phyloP scores from a whole-genome alignment of 805 yeast genomes.

The Wickerhamiella cacticola region DNA sequence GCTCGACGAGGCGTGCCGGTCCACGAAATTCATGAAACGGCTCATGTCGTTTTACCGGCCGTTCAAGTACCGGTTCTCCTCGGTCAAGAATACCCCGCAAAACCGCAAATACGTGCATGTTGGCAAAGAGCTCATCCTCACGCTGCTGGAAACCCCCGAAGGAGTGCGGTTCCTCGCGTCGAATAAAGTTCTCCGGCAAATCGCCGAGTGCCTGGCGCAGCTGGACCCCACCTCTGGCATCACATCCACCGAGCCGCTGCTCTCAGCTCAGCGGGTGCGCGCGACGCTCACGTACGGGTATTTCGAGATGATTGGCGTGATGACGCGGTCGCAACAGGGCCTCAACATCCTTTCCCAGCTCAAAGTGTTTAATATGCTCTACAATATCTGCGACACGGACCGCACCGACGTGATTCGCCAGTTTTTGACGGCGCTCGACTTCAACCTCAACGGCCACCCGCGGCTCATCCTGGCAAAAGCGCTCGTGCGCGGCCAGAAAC shows the following conservation, averaged over 20 bases:
- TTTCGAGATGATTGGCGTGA: constrained; percentile 61
- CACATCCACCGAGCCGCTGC: constrained; percentile 58
- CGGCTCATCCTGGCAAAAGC: constrained; percentile 56
- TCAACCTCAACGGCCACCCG: constrained; percentile 49
- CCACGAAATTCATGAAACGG: constrained; percentile 77
- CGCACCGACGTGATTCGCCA: constrained; percentile 22
- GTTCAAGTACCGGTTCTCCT: constrained; percentile 68
- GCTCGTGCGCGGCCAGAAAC: constrained; percentile 41
- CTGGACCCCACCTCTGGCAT: constrained; percentile 71
- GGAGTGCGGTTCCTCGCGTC: constrained; percentile 51
- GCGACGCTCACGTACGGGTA: constrained; percentile 65
- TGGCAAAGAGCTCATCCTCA: constrained; percentile 63
- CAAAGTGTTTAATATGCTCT: constrained; percentile 72
- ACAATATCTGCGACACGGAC: constrained; percentile 37
- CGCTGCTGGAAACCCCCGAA: constrained; percentile 47
- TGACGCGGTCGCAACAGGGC: constrained; percentile 52
- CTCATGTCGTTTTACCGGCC: constrained; percentile 83
- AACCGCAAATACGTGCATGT: constrained; percentile 50
- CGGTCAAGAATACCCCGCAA: constrained; percentile 36
- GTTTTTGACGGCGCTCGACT: constrained; percentile 52
- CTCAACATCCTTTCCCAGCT: constrained; percentile 59
- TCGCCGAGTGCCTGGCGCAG: constrained; percentile 81
- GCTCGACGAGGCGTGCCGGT: constrained; percentile 62
- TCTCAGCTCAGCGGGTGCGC: constrained; percentile 47
- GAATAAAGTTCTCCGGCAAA: constrained; percentile 73